Conservation (phyloP, 2,329 filamentous ascomycete genomes). For the Diaporthe amygdali region DNA sequence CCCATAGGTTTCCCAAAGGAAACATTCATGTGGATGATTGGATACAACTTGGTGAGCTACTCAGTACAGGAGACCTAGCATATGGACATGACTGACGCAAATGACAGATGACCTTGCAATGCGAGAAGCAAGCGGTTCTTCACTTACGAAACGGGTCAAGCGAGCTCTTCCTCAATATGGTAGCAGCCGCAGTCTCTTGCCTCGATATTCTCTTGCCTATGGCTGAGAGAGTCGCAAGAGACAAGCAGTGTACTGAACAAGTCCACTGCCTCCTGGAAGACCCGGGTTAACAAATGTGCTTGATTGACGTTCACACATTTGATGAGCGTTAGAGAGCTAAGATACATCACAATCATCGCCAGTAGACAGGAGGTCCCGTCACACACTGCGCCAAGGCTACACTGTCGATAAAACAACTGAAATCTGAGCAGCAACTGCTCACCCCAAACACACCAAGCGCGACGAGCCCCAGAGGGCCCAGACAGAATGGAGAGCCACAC, state of each 20-base stretch:
- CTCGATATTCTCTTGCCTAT: not conserved
- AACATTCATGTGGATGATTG: not conserved
- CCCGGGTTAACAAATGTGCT: constrained; percentile 15
- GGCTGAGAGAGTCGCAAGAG: not conserved
- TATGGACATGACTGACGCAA: not conserved
- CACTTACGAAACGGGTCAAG: not conserved
- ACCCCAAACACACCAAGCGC: not conserved
- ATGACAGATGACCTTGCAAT: not conserved
- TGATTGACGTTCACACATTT: not conserved
- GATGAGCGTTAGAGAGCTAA: not conserved
- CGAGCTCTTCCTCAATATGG: not conserved
- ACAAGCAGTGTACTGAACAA: not conserved
- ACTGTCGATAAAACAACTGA: not conserved
- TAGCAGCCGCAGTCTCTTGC: not conserved
- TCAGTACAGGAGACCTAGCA: accelerated
- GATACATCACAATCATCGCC: not conserved
- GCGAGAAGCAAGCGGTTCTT: not conserved
- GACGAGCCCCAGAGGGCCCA: not conserved
- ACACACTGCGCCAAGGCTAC: too few species aligned
- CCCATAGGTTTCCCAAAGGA: not conserved
- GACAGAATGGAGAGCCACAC: not conserved
- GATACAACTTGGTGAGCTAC: not conserved
- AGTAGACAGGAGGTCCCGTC: not conserved
- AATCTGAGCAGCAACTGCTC: not conserved
- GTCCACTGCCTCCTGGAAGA: constrained; percentile 16